A percentile compares a stretch with the other conserved stretches of the same genome.
Evolutionary conservation across 306 rosid genomes (phyloP).

Genomic region (Neltuma alba): DNA sequence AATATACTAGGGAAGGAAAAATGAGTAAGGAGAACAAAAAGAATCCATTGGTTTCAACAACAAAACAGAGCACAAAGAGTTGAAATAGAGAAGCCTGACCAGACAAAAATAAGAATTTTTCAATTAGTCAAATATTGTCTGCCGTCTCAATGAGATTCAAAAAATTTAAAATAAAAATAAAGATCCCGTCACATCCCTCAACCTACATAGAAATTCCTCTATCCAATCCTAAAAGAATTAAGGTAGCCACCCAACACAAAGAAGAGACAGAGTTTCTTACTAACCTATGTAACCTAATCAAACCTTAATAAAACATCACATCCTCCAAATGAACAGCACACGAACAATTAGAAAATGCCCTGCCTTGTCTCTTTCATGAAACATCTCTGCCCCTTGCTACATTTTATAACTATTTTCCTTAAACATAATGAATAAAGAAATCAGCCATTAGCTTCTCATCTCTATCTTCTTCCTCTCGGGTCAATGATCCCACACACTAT

Average conservation of each 20-base stretch:
- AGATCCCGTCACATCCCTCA: conserved; percentile 34
- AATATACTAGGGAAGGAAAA: neutral
- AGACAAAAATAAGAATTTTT: conserved; percentile 40
- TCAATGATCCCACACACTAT: conserved; percentile 51
- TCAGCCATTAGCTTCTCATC: conserved; percentile 25
- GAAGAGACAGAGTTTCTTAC: conserved; percentile 55
- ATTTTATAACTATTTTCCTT: conserved; percentile 27
- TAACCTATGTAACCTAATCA: conserved; percentile 38
- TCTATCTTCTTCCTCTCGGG: conserved; percentile 39
- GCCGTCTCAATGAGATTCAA: conserved; percentile 63
- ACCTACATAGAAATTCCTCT: conserved; percentile 30
- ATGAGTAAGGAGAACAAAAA: neutral
- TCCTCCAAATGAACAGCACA: conserved; percentile 82
- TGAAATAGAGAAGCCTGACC: conserved; percentile 30
- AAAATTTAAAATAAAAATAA: conserved; percentile 17
- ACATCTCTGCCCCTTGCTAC: conserved; percentile 38
- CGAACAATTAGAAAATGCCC: conserved; percentile 66
- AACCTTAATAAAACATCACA: conserved; percentile 65
- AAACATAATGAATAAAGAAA: neutral
- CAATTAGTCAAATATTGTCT: conserved; percentile 34
- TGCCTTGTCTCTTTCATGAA: conserved; percentile 54
- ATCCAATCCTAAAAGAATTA: conserved; percentile 43
- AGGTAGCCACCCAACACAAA: conserved; percentile 56
- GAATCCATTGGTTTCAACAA: conserved; percentile 24
- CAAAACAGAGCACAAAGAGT: conserved; percentile 43